Evolutionary conservation across 805 yeast species (phyloP), one percentile per base, ranked within the genome.

Genomic region (Yamadazyma takamatsuzukensis): DNA sequence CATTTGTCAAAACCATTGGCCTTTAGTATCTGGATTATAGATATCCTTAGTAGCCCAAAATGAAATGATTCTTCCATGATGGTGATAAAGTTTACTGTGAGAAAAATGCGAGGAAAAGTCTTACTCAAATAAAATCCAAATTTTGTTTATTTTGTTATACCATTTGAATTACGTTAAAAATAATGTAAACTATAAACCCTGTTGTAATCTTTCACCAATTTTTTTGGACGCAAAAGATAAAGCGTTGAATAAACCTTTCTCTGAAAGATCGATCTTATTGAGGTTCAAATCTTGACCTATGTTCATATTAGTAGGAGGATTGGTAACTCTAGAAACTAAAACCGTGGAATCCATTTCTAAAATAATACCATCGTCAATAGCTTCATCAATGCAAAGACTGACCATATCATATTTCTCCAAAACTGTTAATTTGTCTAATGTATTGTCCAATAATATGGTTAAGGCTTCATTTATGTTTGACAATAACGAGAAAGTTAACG

Each of bases 321-420:
- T 76, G n/a, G 97, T 84, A 16, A 89, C 96, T 61, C 98, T 76
- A 11, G 94, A 76, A 2, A 90, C 89, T 47, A 93, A 84, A 25
- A 85, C 78, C 21, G 82, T 76, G 4, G 95, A 79, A 51, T 93
- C 97, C 17, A 88, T 82, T 58, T 93, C 97, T 46, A 93, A 71
- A 36, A 93, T 78, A 43, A 93, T 78, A 25, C 97, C 98, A 54
- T 89, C 95, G 54, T 93, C 98, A 30, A 93, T 70, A 7, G 94
- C 74, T 61, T 93, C 97, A 58, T 93, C 98, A 27, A 89, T 74
- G 4, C 94, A 85, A 56, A 93, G 72, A 27, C 86, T 70, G 23
- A 88, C 82, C 69, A 85, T 70, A 59, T 93, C 98, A 54, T 82
- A 93, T 54, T 81, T 76, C 44, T 85, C 95, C 48, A 80, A 74